Percentiles rank a stretch among this genome's conserved stretches.
phyloP scores from a whole-genome alignment of 2,329 filamentous ascomycete species.

The Thermothelomyces thermophilus region DNA sequence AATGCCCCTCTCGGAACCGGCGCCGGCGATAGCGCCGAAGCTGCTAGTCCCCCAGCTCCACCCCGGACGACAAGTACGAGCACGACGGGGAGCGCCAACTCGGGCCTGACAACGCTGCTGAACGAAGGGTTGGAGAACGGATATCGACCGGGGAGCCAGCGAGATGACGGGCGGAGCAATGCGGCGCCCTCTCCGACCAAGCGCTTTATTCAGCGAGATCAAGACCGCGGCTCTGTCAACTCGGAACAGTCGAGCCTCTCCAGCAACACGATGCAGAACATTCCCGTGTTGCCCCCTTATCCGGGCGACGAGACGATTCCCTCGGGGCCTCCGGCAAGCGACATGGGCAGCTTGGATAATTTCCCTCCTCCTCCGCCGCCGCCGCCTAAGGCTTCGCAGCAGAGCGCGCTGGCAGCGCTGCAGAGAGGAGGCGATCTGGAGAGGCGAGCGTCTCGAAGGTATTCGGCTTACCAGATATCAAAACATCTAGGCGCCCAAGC shows the following conservation, averaged over 20 bases:
- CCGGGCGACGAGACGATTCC: constrained; percentile 53
- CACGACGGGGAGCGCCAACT: constrained; percentile 51
- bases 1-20: constrained; percentile 28
- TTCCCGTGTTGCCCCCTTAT: constrained; percentile 68
- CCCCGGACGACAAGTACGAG: constrained; percentile 53
- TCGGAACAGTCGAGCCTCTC: constrained; percentile 63
- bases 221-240: constrained; percentile 43
- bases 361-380: constrained; percentile 71
- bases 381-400: constrained; percentile 73
- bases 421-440: constrained; percentile 91
- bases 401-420: constrained; percentile 83
- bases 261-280: constrained; percentile 69
- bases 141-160: constrained; percentile 38
- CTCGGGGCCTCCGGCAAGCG: constrained; percentile 36
- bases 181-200: constrained; percentile 42
- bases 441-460: constrained; percentile 82
- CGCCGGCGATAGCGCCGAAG: constrained; percentile 26
- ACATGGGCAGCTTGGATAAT: constrained; percentile 52
- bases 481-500: constrained; percentile 80
- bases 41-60: constrained; percentile 36
- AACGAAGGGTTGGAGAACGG: constrained; percentile 53
- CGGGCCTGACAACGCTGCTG: constrained; percentile 51
- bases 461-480: constrained; percentile 94
- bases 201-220: constrained; percentile 45
- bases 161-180: constrained; percentile 28